Evolutionary conservation across 75 land plant genomes (phyloP).

Genomic region (Ceratopteris richardii): DNA sequence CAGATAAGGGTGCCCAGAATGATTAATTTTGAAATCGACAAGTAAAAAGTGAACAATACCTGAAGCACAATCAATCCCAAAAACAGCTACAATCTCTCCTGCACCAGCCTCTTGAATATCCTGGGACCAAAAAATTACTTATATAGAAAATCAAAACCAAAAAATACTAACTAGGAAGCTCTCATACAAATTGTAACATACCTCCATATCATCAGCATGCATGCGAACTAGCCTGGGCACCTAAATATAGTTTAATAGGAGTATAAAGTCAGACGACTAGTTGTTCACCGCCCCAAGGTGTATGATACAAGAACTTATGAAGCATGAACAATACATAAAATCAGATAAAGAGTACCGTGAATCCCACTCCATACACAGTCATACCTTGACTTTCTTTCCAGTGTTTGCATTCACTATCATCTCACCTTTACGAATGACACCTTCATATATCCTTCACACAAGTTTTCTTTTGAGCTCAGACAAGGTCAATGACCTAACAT

Average conservation of each 20-base stretch:
- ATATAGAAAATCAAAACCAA: background rate
- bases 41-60: slow-evolving; percentile 38
- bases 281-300: no score
- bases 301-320: no score
- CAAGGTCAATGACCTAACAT: no score
- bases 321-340: background rate
- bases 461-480: no score
- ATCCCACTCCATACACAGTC: slow-evolving; percentile 1
- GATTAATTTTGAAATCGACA: background rate
- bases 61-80: slow-evolving; percentile 99
- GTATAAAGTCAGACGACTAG: background rate
- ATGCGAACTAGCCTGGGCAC: slow-evolving; percentile 93
- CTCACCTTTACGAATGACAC: slow-evolving; percentile 87
- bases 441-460: slow-evolving; percentile 78
- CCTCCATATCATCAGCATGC: slow-evolving; percentile 99
- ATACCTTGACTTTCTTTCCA: slow-evolving; percentile 86
- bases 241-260: slow-evolving; percentile 21
- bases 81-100: slow-evolving; percentile 98
- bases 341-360: no score
- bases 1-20: background rate
- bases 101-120: slow-evolving; percentile 97
- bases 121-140: slow-evolving; percentile 28
- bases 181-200: slow-evolving; percentile 24
- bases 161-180: background rate
- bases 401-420: slow-evolving; percentile 74